A percentile compares a stretch with the other conserved stretches of the same genome.
Evolutionary conservation across 108 stramenopile species (phyloP).

Genomic region (Phaeodactylum tricornutum): DNA sequence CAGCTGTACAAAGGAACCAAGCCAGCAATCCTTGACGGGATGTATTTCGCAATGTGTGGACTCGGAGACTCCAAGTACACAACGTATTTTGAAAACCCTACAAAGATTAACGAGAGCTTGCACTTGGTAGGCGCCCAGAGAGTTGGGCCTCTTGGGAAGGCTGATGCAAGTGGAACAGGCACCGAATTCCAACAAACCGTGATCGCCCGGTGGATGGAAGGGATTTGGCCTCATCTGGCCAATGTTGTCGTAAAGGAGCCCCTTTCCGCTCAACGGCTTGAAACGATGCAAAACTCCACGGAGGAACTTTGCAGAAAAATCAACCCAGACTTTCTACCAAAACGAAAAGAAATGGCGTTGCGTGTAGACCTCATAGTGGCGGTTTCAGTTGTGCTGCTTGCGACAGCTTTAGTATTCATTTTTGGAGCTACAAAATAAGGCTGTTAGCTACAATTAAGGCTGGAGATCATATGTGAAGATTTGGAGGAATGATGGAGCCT

Average conservation of each 20-base stretch:
- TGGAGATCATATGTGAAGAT: too few species aligned
- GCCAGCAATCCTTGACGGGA: constrained; percentile 18
- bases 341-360: too few species aligned
- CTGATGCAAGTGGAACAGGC: constrained; percentile 63
- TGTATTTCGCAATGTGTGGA: constrained; percentile 39
- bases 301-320: constrained; percentile 7
- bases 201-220: constrained; percentile 30
- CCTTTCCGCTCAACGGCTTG: constrained; percentile 2
- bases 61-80: constrained; percentile 49
- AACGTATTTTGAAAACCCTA: constrained; percentile 47
- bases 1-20: constrained; percentile 6
- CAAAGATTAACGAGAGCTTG: constrained; percentile 44
- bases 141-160: constrained; percentile 53
- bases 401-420: too few species aligned
- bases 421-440: too few species aligned
- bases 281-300: constrained; percentile 10
- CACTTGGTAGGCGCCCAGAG: constrained; percentile 42
- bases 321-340: constrained; percentile 27
- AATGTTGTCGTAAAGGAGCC: constrained; percentile 6
- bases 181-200: constrained; percentile 44
- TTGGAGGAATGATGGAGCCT: too few species aligned
- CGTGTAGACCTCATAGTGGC: too few species aligned
- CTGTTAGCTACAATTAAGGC: too few species aligned
- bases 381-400: too few species aligned
- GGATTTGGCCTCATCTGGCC: constrained; percentile 12